These are phyloP conservation scores for Heterobasidion irregulare DNA, from an alignment of 1,284 basidiomycete genomes.

Conservation along the genomic window DNA sequence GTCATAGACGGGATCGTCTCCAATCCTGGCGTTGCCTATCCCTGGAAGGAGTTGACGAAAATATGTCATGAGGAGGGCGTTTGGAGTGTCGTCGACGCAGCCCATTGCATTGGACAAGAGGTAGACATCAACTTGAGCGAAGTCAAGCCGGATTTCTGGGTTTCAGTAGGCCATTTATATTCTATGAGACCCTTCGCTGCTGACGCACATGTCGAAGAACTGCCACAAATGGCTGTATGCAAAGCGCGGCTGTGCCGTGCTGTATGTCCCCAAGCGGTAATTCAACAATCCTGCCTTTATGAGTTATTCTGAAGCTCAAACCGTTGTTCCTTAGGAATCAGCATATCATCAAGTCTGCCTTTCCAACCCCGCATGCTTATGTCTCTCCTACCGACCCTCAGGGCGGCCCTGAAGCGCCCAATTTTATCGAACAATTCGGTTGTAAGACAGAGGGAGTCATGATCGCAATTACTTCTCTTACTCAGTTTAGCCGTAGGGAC, in stretches of 20 bases:
- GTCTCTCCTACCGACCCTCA: constrained; percentile 23
- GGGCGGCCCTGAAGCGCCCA: constrained; percentile 18
- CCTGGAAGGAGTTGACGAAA: constrained; percentile 73
- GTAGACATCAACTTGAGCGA: constrained; percentile 50
- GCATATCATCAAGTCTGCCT: constrained; percentile 61
- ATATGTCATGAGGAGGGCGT: constrained; percentile 65
- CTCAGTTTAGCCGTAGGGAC: constrained; percentile 39
- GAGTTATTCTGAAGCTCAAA: too few species aligned
- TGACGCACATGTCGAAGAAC: constrained; percentile 35
- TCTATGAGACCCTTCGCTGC: background rate
- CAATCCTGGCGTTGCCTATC: constrained; percentile 63
- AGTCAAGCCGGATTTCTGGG: constrained; percentile 71
- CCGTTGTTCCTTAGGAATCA: constrained; percentile 52
- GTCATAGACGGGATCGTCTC: constrained; percentile 72
- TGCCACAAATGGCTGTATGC: constrained; percentile 82
- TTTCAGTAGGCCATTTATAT: constrained; percentile 42
- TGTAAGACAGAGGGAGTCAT: constrained; percentile 29
- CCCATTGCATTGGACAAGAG: constrained; percentile 52
- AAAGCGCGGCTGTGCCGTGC: constrained; percentile 62
- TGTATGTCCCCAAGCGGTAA: constrained; percentile 75
- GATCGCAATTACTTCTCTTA: background rate
- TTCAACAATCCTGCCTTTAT: constrained; percentile 6
- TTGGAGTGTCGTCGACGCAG: constrained; percentile 73
- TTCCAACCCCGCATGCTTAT: constrained; percentile 70
- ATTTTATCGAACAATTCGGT: constrained; percentile 53